Percentiles rank a stretch among this genome's conserved stretches.
Conservation (phyloP, 805 yeast genomes). For the Saccharomycopsis oosterbeekiorum region DNA sequence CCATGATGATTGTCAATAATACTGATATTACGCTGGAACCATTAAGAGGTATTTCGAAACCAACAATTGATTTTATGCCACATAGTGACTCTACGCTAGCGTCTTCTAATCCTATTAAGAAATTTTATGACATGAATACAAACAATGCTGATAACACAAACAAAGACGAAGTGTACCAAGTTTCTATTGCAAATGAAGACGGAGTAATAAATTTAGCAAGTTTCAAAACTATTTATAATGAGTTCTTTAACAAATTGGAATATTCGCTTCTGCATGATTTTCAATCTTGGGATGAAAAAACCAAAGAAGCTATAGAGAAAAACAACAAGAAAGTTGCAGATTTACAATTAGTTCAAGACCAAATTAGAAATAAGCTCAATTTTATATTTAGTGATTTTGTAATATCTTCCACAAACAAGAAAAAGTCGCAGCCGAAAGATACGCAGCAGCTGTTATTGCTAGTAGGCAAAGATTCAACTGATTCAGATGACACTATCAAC, state of each 20-base stretch:
- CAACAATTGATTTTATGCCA: not conserved
- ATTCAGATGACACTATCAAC: not conserved
- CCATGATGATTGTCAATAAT: not conserved
- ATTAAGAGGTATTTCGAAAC: not conserved
- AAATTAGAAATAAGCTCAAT: not conserved
- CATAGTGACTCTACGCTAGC: not conserved
- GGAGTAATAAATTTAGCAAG: not conserved
- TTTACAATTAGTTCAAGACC: not conserved
- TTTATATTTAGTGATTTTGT: not conserved
- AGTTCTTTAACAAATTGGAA: not conserved
- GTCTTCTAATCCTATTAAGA: not conserved
- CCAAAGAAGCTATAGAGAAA: not conserved
- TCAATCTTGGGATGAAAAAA: not conserved
- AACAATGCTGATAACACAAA: not conserved
- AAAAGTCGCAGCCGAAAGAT: not conserved
- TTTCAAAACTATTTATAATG: not conserved
- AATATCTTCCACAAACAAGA: not conserved
- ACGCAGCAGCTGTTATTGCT: not conserved
- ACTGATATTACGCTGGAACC: not conserved
- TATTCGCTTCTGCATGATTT: not conserved
- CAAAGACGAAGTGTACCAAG: not conserved
- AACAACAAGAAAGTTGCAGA: not conserved
- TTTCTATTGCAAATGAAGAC: not conserved
- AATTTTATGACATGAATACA: not conserved
- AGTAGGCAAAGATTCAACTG: not conserved